Percentiles rank a stretch among this genome's conserved stretches.
These are phyloP conservation scores for Cyclotella kingstonii DNA, from an alignment of 108 stramenopile species.

Conservation along the genomic window DNA sequence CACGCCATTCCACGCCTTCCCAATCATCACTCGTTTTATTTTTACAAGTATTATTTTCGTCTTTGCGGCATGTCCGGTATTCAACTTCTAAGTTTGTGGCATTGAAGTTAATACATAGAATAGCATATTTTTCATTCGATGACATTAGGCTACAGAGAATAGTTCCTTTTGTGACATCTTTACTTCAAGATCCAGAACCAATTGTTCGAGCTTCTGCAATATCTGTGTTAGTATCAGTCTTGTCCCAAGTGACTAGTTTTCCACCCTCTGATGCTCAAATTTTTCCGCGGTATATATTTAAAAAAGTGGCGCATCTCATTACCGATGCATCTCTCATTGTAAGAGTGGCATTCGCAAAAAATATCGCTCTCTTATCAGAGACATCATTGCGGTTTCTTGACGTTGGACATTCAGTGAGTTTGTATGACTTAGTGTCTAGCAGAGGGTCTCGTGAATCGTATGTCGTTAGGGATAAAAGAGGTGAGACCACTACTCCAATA, in stretches of 20 bases:
- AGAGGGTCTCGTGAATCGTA: conserved; percentile 13
- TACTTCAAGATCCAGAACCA: conserved; percentile 86
- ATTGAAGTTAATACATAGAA: conserved; percentile 81
- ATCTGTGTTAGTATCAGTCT: conserved; percentile 63
- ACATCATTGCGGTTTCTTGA: conserved; percentile 87
- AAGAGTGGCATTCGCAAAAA: conserved; percentile 82
- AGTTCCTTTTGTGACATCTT: conserved; percentile 78
- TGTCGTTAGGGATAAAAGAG: neutral
- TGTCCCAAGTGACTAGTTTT: conserved; percentile 70
- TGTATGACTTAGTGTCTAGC: conserved; percentile 73
- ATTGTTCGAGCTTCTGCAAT: conserved; percentile 82
- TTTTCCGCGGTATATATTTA: conserved; percentile 94
- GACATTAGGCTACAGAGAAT: conserved; percentile 92
- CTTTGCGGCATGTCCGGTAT: conserved; percentile 85
- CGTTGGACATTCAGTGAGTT: conserved; percentile 76
- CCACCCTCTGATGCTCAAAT: conserved; percentile 90
- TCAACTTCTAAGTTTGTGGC: conserved; percentile 86
- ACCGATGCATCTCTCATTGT: conserved; percentile 85
- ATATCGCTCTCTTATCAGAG: conserved; percentile 81
- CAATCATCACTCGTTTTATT: conserved; percentile 74
- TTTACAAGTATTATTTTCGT: conserved; percentile 82
- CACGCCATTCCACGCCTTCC: conserved; percentile 32
- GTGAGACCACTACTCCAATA: neutral
- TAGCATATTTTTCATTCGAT: conserved; percentile 73
- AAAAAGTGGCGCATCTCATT: conserved; percentile 81